These are phyloP conservation scores for Sarocladiaceae sp. DNA, from an alignment of 2,329 filamentous ascomycete species.

Conservation along the genomic window DNA sequence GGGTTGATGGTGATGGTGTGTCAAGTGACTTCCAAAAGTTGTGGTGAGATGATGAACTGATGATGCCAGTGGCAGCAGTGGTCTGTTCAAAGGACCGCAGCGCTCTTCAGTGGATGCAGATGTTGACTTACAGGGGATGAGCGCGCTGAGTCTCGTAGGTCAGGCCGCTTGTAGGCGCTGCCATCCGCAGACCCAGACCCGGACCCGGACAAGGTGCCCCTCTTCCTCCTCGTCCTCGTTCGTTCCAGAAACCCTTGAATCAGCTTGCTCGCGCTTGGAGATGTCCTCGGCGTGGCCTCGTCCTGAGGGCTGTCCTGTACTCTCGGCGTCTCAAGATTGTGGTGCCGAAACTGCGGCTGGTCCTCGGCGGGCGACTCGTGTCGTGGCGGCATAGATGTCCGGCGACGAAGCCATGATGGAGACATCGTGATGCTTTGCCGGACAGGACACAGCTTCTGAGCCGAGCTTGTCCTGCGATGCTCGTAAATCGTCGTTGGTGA, in stretches of 20 bases:
- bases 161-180: too few relatives aligned
- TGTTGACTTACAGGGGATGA: slow-evolving; percentile 1
- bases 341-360: not conserved
- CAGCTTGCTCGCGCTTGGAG: not conserved
- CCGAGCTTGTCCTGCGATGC: too few relatives aligned
- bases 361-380: not conserved
- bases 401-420: slow-evolving; percentile 4
- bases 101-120: not conserved
- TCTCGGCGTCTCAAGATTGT: not conserved
- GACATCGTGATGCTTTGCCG: too few relatives aligned
- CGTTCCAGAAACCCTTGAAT: slow-evolving; percentile 4
- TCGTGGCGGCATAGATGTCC: not conserved
- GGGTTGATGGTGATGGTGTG: too few relatives aligned
- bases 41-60: not conserved
- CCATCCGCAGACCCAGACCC: too few relatives aligned
- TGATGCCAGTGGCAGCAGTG: not conserved
- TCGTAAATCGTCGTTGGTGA: too few relatives aligned
- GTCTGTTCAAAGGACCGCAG: not conserved
- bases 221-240: not conserved
- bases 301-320: not conserved
- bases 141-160: not conserved
- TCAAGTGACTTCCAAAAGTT: too few relatives aligned
- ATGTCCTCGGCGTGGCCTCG: not conserved
- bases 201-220: too few relatives aligned
- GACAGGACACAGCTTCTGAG: too few relatives aligned